A percentile compares a stretch with the other conserved stretches of the same genome.
phyloP scores from a whole-genome alignment of 2,329 filamentous ascomycete genomes.

The Chaetomium olivaceum region DNA sequence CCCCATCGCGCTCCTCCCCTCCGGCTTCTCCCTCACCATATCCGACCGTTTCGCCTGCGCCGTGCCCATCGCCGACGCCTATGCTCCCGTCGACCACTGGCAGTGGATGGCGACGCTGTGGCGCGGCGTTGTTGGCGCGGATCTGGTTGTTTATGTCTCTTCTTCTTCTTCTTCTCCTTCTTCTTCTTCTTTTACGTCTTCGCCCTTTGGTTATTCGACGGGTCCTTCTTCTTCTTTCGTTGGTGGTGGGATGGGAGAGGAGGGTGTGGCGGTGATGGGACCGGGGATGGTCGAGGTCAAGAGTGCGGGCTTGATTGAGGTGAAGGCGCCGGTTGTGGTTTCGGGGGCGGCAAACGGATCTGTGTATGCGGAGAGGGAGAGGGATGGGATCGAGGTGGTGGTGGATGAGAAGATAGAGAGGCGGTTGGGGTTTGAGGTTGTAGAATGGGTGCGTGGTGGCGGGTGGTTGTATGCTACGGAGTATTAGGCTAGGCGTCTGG shows the following conservation, averaged over 20 bases:
- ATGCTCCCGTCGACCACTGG: constrained; percentile 88
- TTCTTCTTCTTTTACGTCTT: background rate
- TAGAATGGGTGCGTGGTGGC: constrained; percentile 69
- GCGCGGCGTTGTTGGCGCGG: constrained; percentile 80
- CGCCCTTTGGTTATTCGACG: too few relatives aligned
- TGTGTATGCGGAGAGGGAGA: constrained; percentile 50
- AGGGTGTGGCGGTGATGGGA: constrained; percentile 15
- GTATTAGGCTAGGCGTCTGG: too few relatives aligned
- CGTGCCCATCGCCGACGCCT: constrained; percentile 74
- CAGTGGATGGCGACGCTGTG: constrained; percentile 95
- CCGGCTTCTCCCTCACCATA: constrained; percentile 76
- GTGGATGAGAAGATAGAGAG: constrained; percentile 71
- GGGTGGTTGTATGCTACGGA: constrained; percentile 31
- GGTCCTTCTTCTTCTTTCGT: constrained; percentile 3
- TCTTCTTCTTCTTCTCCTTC: background rate
- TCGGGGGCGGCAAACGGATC: constrained; percentile 41
- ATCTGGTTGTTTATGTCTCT: constrained; percentile 70
- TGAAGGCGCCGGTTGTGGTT: constrained; percentile 33
- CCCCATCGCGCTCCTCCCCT: constrained; percentile 74
- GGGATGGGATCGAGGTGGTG: constrained; percentile 40
- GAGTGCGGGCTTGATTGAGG: constrained; percentile 26
- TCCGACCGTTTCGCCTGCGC: constrained; percentile 73
- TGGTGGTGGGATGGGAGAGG: constrained; percentile 10
- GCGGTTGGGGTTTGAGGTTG: constrained; percentile 81
- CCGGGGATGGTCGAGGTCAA: constrained; percentile 37